Base-by-base conservation (phyloP, 441 rosid genomes). In the Erodium texanum region DNA sequence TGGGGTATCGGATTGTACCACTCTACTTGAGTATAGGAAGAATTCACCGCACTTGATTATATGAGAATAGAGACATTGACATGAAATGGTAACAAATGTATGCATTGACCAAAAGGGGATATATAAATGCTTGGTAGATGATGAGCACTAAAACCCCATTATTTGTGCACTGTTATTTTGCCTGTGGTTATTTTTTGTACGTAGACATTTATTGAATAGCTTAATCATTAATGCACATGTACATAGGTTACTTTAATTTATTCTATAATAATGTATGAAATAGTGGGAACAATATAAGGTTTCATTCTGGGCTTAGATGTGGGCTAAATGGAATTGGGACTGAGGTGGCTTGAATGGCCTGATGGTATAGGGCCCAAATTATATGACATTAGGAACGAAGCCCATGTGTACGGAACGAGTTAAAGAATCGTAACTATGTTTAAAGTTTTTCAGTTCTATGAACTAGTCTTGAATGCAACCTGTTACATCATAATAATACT, bases 211-310 rank as follows among this genome's bases (percentile, higher is more conserved):
- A 64, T 50, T 68, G 43, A 36, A 32, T 68, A 56, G 45, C 67
- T 18, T 59, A n/a, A 36, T 66, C 38, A 15, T 63, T 66, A 56
- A 22, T 68, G 43, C 45, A 7, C 24, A 52, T 16, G 4, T 14
- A 50, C 1, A 18, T 10, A 36, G 32, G 4, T 27, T 27, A 27
- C 29, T 27, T 27, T 27, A 27, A 27, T 27, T 20, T 9, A 22
- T 43, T 61, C 43, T 36, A 2, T 38, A 24, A 38, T 4, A 19
- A 22, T 22, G 38, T 65, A 73, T 65, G 22, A 7, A 73, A 62
- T 66, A 70, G 87, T 74, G 84, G 92, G 85, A 0, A 34, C 4
- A 34, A 34, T 8, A 5, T 34, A 34, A 34, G 38, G 38, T 34
- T 34, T 34, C 3, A 34, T 34, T 3, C 3, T 34, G 38, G 38